Base-by-base conservation (phyloP, 805 yeast genomes). In the Candida tallmaniae region DNA sequence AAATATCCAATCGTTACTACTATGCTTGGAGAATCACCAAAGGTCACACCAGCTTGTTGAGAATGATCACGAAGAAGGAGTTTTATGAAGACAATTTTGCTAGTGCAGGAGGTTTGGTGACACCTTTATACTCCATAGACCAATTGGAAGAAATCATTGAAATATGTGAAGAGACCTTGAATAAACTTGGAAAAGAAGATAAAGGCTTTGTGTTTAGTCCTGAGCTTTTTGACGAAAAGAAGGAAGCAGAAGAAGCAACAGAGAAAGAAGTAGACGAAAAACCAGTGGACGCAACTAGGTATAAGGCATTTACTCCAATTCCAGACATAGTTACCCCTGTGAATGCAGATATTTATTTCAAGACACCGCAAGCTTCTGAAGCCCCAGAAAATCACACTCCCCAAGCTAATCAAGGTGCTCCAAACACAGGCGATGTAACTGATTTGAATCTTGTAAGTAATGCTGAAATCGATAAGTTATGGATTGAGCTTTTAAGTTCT, bases 11-110 rank as follows among this genome's bases (percentile, higher is more conserved):
- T 37, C 39, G 68, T 24, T 62, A 62, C 45, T 62, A 59, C 39
- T 54, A 62, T 38, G 67, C 68, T 2, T 62, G 68, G 68, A 52
- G 63, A 45, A 54, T 62, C 8, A 54, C 65, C 9, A 62, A 60
- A 34, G 57, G 62, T 9, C 66, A 60, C 31, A 53, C 60, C 0
- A 52, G 45, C 31, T 44, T 60, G 25, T 46, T 65, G 34, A 51
- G 53, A 27, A 48, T 52, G 1, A 52, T 60, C 23, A 57, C 61
- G 3, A 47, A 50, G 3, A 40, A 51, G 18, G 53, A 52, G 13
- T 64, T 60, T 35, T 62, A 61, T 38, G 52, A 48, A 19, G 47
- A 42, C 6, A 51, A 54, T 19, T 41, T 41, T 27, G 29, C 32
- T 12, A 34, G 35, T 19, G 50, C 49, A 1, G 37, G 35, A 3